A percentile compares a stretch with the other conserved stretches of the same genome.
Conservation (phyloP, 2,329 filamentous ascomycete genomes). For the Phaeosphaeriaceae sp. region DNA sequence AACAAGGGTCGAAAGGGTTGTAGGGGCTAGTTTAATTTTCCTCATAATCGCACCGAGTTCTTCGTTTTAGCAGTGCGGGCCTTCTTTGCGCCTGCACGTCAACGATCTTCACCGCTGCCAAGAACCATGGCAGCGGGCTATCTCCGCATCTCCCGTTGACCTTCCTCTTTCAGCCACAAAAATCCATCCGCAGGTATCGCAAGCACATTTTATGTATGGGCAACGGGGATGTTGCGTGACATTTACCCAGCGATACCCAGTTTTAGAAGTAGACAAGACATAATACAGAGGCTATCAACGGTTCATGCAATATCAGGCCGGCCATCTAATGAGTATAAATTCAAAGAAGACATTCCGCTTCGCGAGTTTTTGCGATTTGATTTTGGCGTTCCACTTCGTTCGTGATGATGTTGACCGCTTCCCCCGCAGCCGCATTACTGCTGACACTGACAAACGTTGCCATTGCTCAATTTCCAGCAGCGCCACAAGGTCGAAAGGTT, state of each 20-base stretch:
- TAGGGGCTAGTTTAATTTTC: no score
- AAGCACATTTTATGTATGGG: not conserved
- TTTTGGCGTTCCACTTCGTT: not conserved
- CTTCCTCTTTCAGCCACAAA: slow-evolving; percentile 1
- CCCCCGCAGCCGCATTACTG: slow-evolving; percentile 9
- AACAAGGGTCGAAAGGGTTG: no score
- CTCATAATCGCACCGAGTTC: no score
- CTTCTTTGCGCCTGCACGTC: no score
- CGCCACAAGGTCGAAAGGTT: slow-evolving; percentile 19
- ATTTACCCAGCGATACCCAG: no score
- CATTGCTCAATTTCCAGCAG: slow-evolving; percentile 20
- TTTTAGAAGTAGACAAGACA: no score
- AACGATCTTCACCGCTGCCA: slow-evolving; percentile 4
- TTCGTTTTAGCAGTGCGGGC: no score
- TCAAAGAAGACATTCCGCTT: not conserved
- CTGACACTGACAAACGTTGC: slow-evolving; percentile 8
- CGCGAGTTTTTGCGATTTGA: no score
- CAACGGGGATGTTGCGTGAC: not conserved
- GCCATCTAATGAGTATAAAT: not conserved
- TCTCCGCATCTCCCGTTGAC: not conserved
- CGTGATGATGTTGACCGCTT: slow-evolving; percentile 6
- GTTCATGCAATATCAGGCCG: not conserved
- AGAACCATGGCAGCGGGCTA: slow-evolving; percentile 2
- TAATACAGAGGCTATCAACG: not conserved
- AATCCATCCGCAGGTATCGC: not conserved